These are phyloP conservation scores for Annona squamosa DNA, from an alignment of 164 flowering plant genomes.

Conservation along the genomic window DNA sequence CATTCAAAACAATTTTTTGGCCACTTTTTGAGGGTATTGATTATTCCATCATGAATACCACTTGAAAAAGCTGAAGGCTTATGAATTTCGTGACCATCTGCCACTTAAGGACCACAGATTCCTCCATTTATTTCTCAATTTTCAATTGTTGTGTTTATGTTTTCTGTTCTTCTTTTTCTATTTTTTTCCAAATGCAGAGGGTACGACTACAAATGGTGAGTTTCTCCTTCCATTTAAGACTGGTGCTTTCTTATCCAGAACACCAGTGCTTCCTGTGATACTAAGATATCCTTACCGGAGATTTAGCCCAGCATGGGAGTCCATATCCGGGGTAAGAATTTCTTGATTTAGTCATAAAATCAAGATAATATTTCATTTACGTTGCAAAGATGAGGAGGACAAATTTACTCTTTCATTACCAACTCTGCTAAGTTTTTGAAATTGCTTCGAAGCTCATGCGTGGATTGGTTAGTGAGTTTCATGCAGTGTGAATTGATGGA, in stretches of 20 bases:
- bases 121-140: too few species aligned
- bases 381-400: not conserved
- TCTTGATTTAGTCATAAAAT: not conserved
- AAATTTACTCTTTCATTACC: not conserved
- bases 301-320: slow-evolving; percentile 95
- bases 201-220: slow-evolving; percentile 92
- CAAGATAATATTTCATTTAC: not conserved
- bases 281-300: slow-evolving; percentile 79
- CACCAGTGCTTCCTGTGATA: slow-evolving; percentile 81
- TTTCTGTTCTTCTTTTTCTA: too few species aligned
- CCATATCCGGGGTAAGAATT: slow-evolving; percentile 78
- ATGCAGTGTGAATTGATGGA: too few species aligned
- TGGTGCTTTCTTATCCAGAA: slow-evolving; percentile 74
- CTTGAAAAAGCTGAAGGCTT: too few species aligned
- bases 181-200: slow-evolving; percentile 42
- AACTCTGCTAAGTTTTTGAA: not conserved
- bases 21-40: too few species aligned
- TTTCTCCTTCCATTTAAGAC: slow-evolving; percentile 92
- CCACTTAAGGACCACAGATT: too few species aligned
- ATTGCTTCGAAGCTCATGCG: not conserved
- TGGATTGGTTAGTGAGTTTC: not conserved
- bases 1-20: too few species aligned
- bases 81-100: too few species aligned
- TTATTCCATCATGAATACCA: too few species aligned
- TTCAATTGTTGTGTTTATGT: too few species aligned